Conservation (phyloP, 331 rosid genomes). For the Prunus yedoensis region DNA sequence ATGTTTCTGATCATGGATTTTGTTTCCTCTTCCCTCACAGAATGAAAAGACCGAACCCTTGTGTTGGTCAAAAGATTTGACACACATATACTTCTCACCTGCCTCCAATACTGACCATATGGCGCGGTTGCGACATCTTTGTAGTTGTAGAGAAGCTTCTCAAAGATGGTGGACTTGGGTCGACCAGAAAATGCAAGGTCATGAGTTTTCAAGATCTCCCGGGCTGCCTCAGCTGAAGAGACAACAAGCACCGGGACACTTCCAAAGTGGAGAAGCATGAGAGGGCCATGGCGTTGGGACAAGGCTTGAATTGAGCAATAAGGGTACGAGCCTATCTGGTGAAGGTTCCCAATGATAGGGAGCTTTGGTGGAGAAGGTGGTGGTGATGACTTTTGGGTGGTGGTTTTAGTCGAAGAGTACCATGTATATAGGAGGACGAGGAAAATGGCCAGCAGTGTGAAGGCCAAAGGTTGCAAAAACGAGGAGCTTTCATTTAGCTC, state of each 20-base stretch:
- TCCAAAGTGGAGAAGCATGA: slow-evolving; percentile 44
- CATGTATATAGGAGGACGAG: neutral
- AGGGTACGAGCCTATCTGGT: slow-evolving; percentile 33
- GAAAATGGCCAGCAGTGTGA: neutral
- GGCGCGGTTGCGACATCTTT: slow-evolving; percentile 20
- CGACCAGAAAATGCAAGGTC: slow-evolving; percentile 30
- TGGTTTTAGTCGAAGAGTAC: neutral
- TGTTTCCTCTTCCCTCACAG: slow-evolving; percentile 33
- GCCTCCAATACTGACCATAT: slow-evolving; percentile 41
- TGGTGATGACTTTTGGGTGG: neutral
- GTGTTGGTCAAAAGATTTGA: slow-evolving; percentile 31
- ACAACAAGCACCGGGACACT: slow-evolving; percentile 31
- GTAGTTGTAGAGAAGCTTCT: slow-evolving; percentile 29
- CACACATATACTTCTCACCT: slow-evolving; percentile 24
- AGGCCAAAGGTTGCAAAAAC: neutral
- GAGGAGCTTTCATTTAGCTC: neutral
- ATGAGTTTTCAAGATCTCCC: slow-evolving; percentile 35
- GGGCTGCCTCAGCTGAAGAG: slow-evolving; percentile 32
- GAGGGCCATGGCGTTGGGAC: slow-evolving; percentile 34
- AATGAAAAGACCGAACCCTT: slow-evolving; percentile 28
- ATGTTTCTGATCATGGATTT: slow-evolving; percentile 29
- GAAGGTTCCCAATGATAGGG: slow-evolving; percentile 46
- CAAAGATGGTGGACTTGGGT: slow-evolving; percentile 3
- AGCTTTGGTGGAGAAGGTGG: slow-evolving; percentile 47
- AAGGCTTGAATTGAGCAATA: slow-evolving; percentile 30